Conservation (phyloP, 176 grass and related monocot species). For the Otatea glauca region DNA sequence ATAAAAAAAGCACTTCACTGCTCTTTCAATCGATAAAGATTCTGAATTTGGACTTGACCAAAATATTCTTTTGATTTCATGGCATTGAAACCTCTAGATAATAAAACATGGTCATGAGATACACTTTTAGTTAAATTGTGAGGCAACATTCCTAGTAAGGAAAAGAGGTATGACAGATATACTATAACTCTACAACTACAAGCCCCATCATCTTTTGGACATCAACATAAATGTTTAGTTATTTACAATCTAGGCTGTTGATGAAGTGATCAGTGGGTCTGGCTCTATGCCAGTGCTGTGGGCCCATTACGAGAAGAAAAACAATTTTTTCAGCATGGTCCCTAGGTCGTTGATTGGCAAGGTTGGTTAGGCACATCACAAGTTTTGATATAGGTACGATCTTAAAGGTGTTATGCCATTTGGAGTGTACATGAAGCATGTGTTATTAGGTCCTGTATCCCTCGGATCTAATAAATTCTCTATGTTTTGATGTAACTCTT, state of each 20-base stretch:
- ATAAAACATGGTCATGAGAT: not conserved
- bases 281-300: not conserved
- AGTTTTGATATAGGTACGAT: not conserved
- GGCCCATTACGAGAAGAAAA: not conserved
- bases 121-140: not conserved
- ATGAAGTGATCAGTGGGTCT: not conserved
- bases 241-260: not conserved
- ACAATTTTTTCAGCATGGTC: not conserved
- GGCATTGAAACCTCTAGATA: not conserved
- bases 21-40: conserved; percentile 7
- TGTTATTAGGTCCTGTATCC: not conserved
- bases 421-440: not conserved
- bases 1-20: not conserved
- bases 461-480: not conserved
- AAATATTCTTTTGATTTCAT: conserved; percentile 1
- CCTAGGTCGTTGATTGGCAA: not conserved
- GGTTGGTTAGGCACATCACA: conserved; percentile 22
- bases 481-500: not conserved
- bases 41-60: not conserved
- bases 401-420: not conserved
- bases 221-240: not conserved
- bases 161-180: not conserved
- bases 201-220: not conserved
- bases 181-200: not conserved
- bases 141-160: not conserved